These are phyloP conservation scores for Cladosporium sp. DNA, from an alignment of 2,329 filamentous ascomycete species.

Conservation along the genomic window DNA sequence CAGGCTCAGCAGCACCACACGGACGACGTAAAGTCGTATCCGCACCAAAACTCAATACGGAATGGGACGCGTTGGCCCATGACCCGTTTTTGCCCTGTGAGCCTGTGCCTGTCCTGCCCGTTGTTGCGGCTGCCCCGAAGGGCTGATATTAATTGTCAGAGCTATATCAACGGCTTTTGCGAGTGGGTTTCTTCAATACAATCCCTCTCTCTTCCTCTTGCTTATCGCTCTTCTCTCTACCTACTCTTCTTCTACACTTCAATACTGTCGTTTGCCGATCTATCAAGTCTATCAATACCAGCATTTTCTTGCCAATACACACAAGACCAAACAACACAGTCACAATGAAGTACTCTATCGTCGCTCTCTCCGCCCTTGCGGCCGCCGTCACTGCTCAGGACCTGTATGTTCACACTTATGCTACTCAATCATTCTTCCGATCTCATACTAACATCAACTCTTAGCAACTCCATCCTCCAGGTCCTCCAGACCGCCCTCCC, in stretches of 20 bases:
- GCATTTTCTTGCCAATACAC: too few relatives aligned
- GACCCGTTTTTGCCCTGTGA: too few relatives aligned
- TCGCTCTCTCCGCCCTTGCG: slow-evolving; percentile 23
- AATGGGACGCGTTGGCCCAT: slow-evolving; percentile 5
- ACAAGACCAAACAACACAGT: background rate
- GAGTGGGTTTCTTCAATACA: background rate
- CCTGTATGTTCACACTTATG: slow-evolving; percentile 1
- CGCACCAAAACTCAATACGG: slow-evolving; percentile 6
- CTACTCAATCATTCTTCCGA: too few relatives aligned
- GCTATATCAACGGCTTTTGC: background rate
- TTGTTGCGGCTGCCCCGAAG: slow-evolving; percentile 4
- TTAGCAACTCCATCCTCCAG: slow-evolving; percentile 35
- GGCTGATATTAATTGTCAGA: slow-evolving; percentile 8
- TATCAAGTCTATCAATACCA: too few relatives aligned
- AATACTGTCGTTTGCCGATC: background rate
- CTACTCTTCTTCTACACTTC: background rate
- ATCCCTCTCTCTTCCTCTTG: background rate
- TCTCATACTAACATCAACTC: slow-evolving; percentile 7
- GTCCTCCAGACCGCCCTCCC: slow-evolving; percentile 44
- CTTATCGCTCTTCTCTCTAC: background rate
- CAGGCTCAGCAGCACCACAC: too few relatives aligned
- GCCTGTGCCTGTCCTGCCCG: background rate
- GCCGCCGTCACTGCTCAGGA: slow-evolving; percentile 22
- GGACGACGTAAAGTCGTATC: background rate
- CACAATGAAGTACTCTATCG: slow-evolving; percentile 27